Evolutionary conservation across 2,329 filamentous ascomycete species (phyloP), one percentile per base, ranked within the genome.

Genomic region (Zasmidium cellare): DNA sequence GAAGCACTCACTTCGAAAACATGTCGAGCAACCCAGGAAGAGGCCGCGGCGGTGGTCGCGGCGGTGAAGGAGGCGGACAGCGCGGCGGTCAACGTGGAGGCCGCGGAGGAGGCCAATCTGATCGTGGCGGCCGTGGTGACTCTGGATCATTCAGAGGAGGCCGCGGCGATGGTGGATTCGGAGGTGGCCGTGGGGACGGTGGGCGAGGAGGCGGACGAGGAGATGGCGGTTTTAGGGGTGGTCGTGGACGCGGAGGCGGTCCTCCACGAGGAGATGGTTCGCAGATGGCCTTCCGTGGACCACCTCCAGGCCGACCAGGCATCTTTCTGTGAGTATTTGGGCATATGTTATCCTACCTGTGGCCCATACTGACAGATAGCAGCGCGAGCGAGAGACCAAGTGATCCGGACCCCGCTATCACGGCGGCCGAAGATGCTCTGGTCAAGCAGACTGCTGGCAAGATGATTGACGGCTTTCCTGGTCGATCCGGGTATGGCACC

Each of bases 201-300:
- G 46, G 63, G 52, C 55, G 67, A 16, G 55, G 57, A 56, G 51
- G 63, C 57, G 60, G 59, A 46, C 66, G 65, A 18, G 23, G 51
- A 25, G 51, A 41, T 46, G 51, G 38, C 38, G 38, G 51, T 47
- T 41, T 24, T n/a, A 45, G 35, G 60, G 78, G 78, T 46, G 77
- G 80, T 62, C 76, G 79, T 25, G 81, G 84, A 14, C 23, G 58
- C 2, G 64, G 79, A 28, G 80, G 83, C 46, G 61, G 71, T 23
- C 76, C 78, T 54, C 77, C 78, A 19, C 56, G 64, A 18, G 59
- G 62, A 31, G 55, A 56, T n/a, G 59, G 54, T 25, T 46, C 60
- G 18, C 56, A 55, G 38, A 56, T 66, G 44, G 46, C 60, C 51
- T 54, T 60, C 18, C 58, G 66, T 52, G 65, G 25, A 19, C 53